Evolutionary conservation across 208 protist genomes (phyloP), one percentile per base, ranked within the genome.

Genomic region (Wallacemonas sp.): DNA sequence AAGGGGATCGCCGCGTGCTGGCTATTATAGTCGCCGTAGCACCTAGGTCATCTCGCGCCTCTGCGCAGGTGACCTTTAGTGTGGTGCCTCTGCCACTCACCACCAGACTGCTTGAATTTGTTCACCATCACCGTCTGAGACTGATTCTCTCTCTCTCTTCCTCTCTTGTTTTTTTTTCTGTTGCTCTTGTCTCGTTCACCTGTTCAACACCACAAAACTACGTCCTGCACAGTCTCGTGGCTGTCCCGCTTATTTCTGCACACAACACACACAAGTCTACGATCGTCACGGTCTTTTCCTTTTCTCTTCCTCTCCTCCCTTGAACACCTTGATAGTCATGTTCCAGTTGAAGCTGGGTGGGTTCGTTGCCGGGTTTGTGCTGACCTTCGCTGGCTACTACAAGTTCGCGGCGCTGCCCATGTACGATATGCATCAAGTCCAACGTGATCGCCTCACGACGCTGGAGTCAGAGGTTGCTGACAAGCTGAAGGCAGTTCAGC

Each of bases 271-370:
- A 39, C 36, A 39, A 6, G n/a, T n/a, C n/a, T n/a, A n/a, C n/a
- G n/a, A n/a, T n/a, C n/a, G n/a, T n/a, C n/a, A n/a, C n/a, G n/a
- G n/a, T n/a, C n/a, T n/a, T n/a, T n/a, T n/a, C n/a, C n/a, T 2
- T 63, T 55, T 57, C 24, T 53, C 10, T 37, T 64, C 53, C 26
- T 17, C 13, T 64, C 21, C 19, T 17, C 26, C 26, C 37, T 27
- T 6, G 33, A n/a, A 10, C 24, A 27, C 12, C 41, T 50, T 52
- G 38, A 50, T 41, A 50, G n/a, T 37, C 1, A 83, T 91, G 85
- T 68, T 86, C 33, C 37, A 69, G 8, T 53, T 91, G 6, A 83
- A 83, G 71, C 19, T 73, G 15, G 68, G 70, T 26, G 85, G 85
- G 0, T 68, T 91, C 44, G 52, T 76, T 29, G 57, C 81, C 12